Base-by-base conservation (phyloP, 2,329 filamentous ascomycete genomes). In the Cladophialophora exuberans region DNA sequence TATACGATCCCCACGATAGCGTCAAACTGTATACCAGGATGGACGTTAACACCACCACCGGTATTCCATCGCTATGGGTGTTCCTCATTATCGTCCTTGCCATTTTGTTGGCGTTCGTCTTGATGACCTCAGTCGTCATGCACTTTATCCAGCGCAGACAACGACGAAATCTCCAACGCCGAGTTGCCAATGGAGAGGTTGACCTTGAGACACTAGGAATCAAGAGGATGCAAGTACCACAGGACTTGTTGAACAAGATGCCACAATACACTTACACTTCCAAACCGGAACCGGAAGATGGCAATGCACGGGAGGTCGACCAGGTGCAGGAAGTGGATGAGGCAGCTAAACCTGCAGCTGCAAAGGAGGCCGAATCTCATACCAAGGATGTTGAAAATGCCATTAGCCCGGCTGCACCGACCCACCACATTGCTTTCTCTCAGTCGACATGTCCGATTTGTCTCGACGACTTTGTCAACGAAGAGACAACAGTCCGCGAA, bases 401-500 rank as follows among this genome's bases (percentile, higher is more conserved):
- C 11, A 43, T 46, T 9, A 36, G 54, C n/a, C 41, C 57, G 1
- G 44, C 33, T 5, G 18, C 22, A 17, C 33, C 18, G 10, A n/a
- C 39, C 7, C 54, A 58, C 41, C 61, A 64, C 65, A 62, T 70
- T 25, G 69, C 71, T 5, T 78, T 89, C 63, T 84, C 85, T 17
- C 94, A 97, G 68, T 85, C 89, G 0, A 86, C 82, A 2, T 97
- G 94, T 68, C 84, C 89, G n/a, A 96, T 97, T 49, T 99, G 94
- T 67, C 79, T 96, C 1, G 88, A 90, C 51, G 84, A 89, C 56
- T 97, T 90, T 66, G 80, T 87, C 23, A 81, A 84, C 13, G 81
- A 83, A 31, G 73, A 79, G 15, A 87, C 89, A 0, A 82, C 85
- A 17, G 91, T 97, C 52, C 87, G 91, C 52, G 89, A 97, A 71